phyloP scores from a whole-genome alignment of 345 rosid species.

The Brassica nigra region DNA sequence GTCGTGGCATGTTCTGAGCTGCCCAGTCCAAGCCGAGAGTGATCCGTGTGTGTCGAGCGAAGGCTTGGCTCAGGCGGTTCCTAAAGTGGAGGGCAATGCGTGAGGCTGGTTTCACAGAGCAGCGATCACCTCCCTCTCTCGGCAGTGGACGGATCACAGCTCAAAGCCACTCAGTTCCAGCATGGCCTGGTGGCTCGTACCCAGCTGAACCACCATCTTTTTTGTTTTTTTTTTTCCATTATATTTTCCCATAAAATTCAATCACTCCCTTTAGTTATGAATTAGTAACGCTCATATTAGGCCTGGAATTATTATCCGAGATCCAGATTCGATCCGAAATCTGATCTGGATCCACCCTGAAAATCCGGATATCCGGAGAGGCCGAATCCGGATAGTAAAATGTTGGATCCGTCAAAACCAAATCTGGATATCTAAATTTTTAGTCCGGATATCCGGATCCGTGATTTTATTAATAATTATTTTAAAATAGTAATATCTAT shows the following conservation, averaged over 20 bases:
- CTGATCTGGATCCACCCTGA: no score
- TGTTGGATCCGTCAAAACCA: no score
- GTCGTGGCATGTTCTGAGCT: background rate
- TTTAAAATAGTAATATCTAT: no score
- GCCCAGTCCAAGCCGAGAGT: slow-evolving; percentile 46
- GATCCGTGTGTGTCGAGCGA: background rate
- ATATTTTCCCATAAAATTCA: background rate
- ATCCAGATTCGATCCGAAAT: no score
- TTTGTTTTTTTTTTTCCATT: background rate
- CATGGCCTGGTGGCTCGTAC: slow-evolving; percentile 15
- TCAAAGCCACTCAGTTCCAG: background rate
- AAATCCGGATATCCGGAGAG: no score
- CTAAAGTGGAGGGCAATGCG: slow-evolving; percentile 49
- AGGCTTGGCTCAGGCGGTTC: background rate
- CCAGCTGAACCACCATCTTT: slow-evolving; percentile 39
- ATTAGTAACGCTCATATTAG: background rate
- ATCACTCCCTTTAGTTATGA: background rate
- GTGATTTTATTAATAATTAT: no score
- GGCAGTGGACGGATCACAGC: slow-evolving; percentile 46
- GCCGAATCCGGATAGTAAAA: no score
- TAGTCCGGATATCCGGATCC: no score
- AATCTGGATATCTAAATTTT: no score
- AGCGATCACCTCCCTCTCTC: slow-evolving; percentile 42
- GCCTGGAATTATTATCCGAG: no score
- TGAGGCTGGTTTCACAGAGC: slow-evolving; percentile 50